Evolutionary conservation across 768 basidiomycete species (phyloP), one percentile per base, ranked within the genome.

Genomic region (Mycena latifolia): DNA sequence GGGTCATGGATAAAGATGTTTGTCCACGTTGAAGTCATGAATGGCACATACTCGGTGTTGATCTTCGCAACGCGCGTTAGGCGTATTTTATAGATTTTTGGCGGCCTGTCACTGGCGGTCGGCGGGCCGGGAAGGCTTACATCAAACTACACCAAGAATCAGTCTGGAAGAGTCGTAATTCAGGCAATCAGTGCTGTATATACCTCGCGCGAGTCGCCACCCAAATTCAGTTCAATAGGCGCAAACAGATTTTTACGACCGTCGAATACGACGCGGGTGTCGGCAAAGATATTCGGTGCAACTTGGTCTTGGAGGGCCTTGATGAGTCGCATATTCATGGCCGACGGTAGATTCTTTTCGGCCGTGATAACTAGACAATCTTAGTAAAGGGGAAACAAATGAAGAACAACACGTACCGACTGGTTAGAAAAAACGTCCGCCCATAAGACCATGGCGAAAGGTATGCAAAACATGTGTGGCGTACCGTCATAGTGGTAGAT

Each of bases 161-260:
- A n/a, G n/a, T 67, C 41, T 4, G 20, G 12, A 7, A 35, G 24
- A 61, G 48, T 51, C 11, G 61, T 61, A 18, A 71, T 27, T 39
- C 29, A 27, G n/a, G n/a, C n/a, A n/a, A 25, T 27, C 1, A 6
- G 47, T 64, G 55, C 55, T 35, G 37, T 41, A 25, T 48, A 11
- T 47, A 58, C 63, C 41, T 55, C 52, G 29, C 52, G 56, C 33
- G 69, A 75, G 79, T 67, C 69, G 85, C 91, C 79, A 89, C 52
- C 86, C 41, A 70, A 17, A 20, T 66, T 28, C 12, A 87, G 77
- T 50, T 80, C 74, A 20, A 78, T 71, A 4, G 85, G 73, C 2
- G 85, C 76, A 68, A 86, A 89, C 54, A 89, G 61, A 62, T 89
- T 89, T 68, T 88, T 89, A n/a, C 86, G 78, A 1, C 88, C 88